phyloP scores from a whole-genome alignment of 2,329 filamentous ascomycete genomes.

The Parascedosporium putredinis region DNA sequence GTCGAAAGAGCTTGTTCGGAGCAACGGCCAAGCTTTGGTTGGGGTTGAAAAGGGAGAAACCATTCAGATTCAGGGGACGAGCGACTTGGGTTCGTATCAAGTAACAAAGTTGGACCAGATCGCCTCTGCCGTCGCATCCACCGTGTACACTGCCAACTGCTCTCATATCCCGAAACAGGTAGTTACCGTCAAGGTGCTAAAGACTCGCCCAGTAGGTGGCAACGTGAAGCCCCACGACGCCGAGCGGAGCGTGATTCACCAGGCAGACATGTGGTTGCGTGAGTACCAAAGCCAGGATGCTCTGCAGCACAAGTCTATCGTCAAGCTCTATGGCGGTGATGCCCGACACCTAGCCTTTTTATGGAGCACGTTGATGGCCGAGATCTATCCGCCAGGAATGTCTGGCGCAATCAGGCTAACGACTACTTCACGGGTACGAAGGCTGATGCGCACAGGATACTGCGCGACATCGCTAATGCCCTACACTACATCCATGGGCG shows the following conservation, averaged over 20 bases:
- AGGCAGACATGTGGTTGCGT: conserved; percentile 43
- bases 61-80: conserved; percentile 35
- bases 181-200: conserved; percentile 51
- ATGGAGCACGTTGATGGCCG: conserved; percentile 51
- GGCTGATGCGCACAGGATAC: conserved; percentile 39
- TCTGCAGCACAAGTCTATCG: conserved; percentile 45
- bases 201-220: conserved; percentile 33
- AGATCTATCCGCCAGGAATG: conserved; percentile 37
- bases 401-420: conserved; percentile 36
- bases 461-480: conserved; percentile 43
- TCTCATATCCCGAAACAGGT: conserved; percentile 41
- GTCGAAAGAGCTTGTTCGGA: conserved; percentile 33
- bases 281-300: conserved; percentile 10
- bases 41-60: conserved; percentile 40
- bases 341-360: conserved; percentile 50
- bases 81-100: conserved; percentile 41
- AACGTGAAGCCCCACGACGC: conserved; percentile 36
- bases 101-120: conserved; percentile 48
- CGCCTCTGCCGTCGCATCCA: conserved; percentile 41
- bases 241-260: conserved; percentile 45
- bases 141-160: conserved; percentile 45
- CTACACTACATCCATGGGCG: conserved; percentile 45
- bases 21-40: conserved; percentile 39
- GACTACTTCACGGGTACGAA: conserved; percentile 41
- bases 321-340: conserved; percentile 47